These are phyloP conservation scores for Pelargonium fulgidum DNA, from an alignment of 441 rosid genomes.

Conservation along the genomic window DNA sequence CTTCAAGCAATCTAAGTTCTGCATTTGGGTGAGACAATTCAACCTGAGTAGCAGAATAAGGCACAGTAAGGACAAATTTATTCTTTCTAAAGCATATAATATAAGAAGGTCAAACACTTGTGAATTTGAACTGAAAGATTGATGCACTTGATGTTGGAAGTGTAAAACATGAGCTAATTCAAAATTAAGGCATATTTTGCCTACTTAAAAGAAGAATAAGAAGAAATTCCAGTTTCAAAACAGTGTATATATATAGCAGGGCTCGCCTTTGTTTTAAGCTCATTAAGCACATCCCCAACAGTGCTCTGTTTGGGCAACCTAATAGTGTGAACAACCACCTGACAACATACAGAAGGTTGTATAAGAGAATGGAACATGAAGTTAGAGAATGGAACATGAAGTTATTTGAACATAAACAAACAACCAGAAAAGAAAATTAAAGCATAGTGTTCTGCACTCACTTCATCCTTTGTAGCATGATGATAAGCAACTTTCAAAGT, in stretches of 20 bases:
- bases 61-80: not conserved
- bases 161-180: no score
- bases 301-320: constrained; percentile 69
- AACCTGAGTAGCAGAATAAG: constrained; percentile 46
- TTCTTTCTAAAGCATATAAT: not conserved
- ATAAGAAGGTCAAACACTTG: not conserved
- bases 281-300: constrained; percentile 61
- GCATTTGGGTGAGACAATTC: constrained; percentile 63
- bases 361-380: no score
- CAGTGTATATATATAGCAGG: not conserved
- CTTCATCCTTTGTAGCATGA: constrained; percentile 70
- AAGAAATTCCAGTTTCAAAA: constrained; percentile 6
- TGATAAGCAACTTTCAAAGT: constrained; percentile 67
- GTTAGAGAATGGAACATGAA: constrained; percentile 18
- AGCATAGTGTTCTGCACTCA: no score
- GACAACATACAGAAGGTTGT: constrained; percentile 21
- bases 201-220: not conserved
- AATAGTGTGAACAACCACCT: constrained; percentile 61
- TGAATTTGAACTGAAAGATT: constrained; percentile 6
- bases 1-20: constrained; percentile 63
- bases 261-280: constrained; percentile 56
- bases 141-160: not conserved
- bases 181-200: not conserved
- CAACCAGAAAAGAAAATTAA: constrained; percentile 9
- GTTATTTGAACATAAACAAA: constrained; percentile 15